phyloP scores from a whole-genome alignment of 1,139 yeast species.

The Kodamaea arcana region DNA sequence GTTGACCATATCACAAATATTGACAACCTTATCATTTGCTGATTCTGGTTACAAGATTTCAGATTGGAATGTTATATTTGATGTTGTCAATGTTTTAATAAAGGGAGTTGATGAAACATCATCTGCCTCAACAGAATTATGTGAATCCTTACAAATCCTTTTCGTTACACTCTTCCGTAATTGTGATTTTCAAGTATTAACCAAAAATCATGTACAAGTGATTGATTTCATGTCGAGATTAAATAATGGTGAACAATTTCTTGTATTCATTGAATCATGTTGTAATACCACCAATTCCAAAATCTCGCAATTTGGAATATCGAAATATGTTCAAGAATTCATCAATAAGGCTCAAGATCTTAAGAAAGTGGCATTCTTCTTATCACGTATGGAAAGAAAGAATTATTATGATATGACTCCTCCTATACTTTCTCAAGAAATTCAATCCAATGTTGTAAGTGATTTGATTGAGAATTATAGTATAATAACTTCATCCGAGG shows the following conservation, averaged over 20 bases:
- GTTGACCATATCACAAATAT: constrained; percentile 24
- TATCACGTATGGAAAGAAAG: constrained; percentile 24
- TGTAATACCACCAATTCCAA: constrained; percentile 42
- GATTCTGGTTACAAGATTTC: constrained; percentile 64
- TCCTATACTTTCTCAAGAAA: constrained; percentile 12
- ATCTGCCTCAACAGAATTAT: constrained; percentile 3
- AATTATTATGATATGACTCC: constrained; percentile 11
- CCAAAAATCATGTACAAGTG: constrained; percentile 43
- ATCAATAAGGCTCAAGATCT: constrained; percentile 36
- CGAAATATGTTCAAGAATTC: constrained; percentile 46
- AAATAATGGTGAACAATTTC: constrained; percentile 34
- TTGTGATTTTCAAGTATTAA: constrained; percentile 47
- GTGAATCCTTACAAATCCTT: constrained; percentile 36
- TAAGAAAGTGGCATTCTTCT: constrained; percentile 41
- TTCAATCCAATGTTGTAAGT: constrained; percentile 10
- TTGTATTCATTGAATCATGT: constrained; percentile 49
- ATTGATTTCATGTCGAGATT: constrained; percentile 29
- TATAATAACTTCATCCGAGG: constrained; percentile 13
- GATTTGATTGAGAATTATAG: constrained; percentile 10
- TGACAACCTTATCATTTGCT: constrained; percentile 50
- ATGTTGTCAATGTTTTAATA: constrained; percentile 8
- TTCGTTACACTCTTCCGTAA: constrained; percentile 55
- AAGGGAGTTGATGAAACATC: constrained; percentile 4
- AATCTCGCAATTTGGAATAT: constrained; percentile 42
- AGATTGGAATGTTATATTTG: constrained; percentile 32